Percentiles rank a stretch among this genome's conserved stretches.
phyloP scores from a whole-genome alignment of 176 grass and related monocot genomes.

The Eragrostis nindensis region DNA sequence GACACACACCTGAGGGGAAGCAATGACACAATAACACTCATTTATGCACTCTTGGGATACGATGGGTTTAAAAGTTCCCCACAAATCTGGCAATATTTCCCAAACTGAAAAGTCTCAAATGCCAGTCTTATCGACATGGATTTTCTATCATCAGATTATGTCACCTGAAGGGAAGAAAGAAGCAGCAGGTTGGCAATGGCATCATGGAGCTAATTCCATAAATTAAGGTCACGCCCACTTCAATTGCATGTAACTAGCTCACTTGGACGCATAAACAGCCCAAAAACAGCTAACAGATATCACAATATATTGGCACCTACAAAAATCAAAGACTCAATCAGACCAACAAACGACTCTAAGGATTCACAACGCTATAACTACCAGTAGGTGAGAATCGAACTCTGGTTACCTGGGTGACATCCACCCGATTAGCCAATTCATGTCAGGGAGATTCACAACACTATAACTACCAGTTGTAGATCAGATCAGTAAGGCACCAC shows the following conservation, averaged over 20 bases:
- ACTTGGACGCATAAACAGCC: neutral
- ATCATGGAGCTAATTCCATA: neutral
- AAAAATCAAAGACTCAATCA: neutral
- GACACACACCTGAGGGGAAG: too few relatives aligned
- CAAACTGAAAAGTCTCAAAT: neutral
- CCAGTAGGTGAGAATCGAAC: too few relatives aligned
- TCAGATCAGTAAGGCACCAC: neutral
- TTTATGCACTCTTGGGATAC: neutral
- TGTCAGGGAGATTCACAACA: neutral
- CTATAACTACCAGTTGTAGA: neutral
- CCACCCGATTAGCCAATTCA: too few relatives aligned
- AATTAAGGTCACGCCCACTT: neutral
- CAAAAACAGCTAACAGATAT: neutral
- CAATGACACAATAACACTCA: neutral
- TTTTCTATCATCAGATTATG: neutral
- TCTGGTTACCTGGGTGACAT: too few relatives aligned
- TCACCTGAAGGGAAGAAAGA: neutral
- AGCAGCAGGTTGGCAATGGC: too few relatives aligned
- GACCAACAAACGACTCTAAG: neutral
- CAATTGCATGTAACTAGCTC: neutral
- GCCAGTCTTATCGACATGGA: neutral
- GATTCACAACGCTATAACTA: too few relatives aligned
- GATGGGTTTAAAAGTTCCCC: neutral
- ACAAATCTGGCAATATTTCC: neutral
- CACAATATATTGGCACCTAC: neutral